Base-by-base conservation (phyloP, 2,329 filamentous ascomycete species). In the Colletotrichum shisoi region DNA sequence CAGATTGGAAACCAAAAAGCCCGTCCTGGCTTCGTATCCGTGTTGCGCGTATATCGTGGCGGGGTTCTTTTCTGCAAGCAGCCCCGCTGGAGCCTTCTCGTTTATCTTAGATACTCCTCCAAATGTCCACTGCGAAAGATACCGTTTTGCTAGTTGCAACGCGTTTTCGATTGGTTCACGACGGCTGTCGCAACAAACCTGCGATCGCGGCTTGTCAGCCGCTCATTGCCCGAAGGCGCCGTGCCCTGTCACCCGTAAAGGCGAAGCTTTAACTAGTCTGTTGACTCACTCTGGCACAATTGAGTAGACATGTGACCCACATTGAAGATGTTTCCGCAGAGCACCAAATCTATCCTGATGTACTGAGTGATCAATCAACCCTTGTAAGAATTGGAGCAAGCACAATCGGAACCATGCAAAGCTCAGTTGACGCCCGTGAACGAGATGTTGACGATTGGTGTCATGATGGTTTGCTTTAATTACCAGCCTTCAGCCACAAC, bases 11-110 rank as follows among this genome's bases (percentile, higher is more conserved):
- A 34, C 31, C 31, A 34, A 34, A 51, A 57, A 51, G 37, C 60
- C 52, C 40, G 48, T 40, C 31, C 31, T 53, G 48, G 49, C 17
- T 49, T 51, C 40, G 57, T 65, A 57, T 39, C 44, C 63, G 44
- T 57, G 44, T 57, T 63, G 37, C 58, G 51, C 52, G 39, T 66
- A 56, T 24, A 34, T 51, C n/a, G 31, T 57, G 59, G 63, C 52
- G 45, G 59, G 52, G 39, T 40, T n/a, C 48, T 13, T 49, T n/a
- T 51, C 57, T 31, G 45, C 59, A 57, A 63, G 44, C 63, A 64
- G 37, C 21, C 21, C 31, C 19, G 24, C 27, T 44, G 17, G 58
- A 45, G 46, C 39, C 39, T 15, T 39, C 21, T 66, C 51, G 39
- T 62, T 52, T 57, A 51, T 62, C 44, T 51, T 42, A 39, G 56